Conservation (phyloP, 495 filamentous ascomycete genomes). For the Penicilliopsis zonata region DNA sequence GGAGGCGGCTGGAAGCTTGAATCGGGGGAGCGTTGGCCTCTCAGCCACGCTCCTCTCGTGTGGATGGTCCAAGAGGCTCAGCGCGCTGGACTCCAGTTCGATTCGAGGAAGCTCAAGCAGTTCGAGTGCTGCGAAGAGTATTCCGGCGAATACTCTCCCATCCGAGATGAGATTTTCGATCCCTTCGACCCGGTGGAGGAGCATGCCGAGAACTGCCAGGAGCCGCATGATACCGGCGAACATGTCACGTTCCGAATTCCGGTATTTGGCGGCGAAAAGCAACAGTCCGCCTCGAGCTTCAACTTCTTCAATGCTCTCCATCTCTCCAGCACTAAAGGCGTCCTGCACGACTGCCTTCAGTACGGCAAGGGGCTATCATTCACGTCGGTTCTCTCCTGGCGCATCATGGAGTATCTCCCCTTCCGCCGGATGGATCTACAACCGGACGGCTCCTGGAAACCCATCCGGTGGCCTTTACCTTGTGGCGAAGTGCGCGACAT, state of each 20-base stretch:
- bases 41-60: slow-evolving; percentile 64
- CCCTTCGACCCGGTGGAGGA: slow-evolving; percentile 14
- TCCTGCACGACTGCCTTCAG: slow-evolving; percentile 63
- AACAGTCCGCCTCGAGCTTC: slow-evolving; percentile 18
- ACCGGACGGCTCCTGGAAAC: slow-evolving; percentile 64
- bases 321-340: slow-evolving; percentile 44
- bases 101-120: slow-evolving; percentile 51
- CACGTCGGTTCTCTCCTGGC: slow-evolving; percentile 58
- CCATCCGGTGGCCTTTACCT: slow-evolving; percentile 70
- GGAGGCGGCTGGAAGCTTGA: slow-evolving; percentile 70
- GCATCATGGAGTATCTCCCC: slow-evolving; percentile 74
- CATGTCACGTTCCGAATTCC: not conserved
- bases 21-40: slow-evolving; percentile 40
- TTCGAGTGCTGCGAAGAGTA: slow-evolving; percentile 50
- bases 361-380: slow-evolving; percentile 50
- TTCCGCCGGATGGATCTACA: slow-evolving; percentile 76
- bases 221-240: slow-evolving; percentile 1
- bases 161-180: slow-evolving; percentile 25
- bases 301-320: slow-evolving; percentile 46
- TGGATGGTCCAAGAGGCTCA: slow-evolving; percentile 81
- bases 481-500: slow-evolving; percentile 75
- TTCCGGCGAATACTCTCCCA: slow-evolving; percentile 28
- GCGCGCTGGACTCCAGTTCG: slow-evolving; percentile 60
- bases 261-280: slow-evolving; percentile 8
- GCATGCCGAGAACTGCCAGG: slow-evolving; percentile 10